Evolutionary conservation across 2,329 filamentous ascomycete genomes (phyloP).

Genomic region (Monilinia vaccinii-corymbosi): DNA sequence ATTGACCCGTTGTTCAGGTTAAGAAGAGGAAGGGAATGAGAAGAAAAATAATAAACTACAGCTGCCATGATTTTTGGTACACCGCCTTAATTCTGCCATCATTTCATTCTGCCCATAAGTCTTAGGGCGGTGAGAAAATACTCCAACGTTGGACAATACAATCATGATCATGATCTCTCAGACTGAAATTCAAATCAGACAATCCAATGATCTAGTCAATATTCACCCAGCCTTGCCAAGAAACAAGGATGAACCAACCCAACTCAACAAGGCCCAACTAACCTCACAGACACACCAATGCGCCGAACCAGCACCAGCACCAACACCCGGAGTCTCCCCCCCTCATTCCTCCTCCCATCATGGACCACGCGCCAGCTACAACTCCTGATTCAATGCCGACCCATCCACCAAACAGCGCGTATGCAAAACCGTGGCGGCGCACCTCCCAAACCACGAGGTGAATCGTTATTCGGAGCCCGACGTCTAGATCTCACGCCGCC

Average conservation of each 20-base stretch:
- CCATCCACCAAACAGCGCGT: slow-evolving; percentile 14
- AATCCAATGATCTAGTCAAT: no score
- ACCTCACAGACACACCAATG: slow-evolving; percentile 31
- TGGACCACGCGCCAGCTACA: slow-evolving; percentile 32
- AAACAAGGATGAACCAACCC: not conserved
- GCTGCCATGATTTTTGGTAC: not conserved
- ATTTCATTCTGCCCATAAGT: no score
- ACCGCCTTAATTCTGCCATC: no score
- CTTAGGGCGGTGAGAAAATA: not conserved
- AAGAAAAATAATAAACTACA: not conserved
- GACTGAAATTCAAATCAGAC: no score
- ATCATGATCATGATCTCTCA: no score
- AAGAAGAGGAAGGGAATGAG: not conserved
- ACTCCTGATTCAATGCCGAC: slow-evolving; percentile 7
- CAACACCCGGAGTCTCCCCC: slow-evolving; percentile 31
- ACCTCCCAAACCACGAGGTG: not conserved
- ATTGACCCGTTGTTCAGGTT: not conserved
- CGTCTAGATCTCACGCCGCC: not conserved
- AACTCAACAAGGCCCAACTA: not conserved
- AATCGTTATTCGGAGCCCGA: slow-evolving; percentile 3
- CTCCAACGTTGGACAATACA: no score
- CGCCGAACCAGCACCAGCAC: slow-evolving; percentile 24
- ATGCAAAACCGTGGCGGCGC: slow-evolving; percentile 9
- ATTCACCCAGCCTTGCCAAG: not conserved
- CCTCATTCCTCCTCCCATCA: slow-evolving; percentile 35